Evolutionary conservation across 345 rosid species (phyloP).

Genomic region (Tarenaya hassleriana): DNA sequence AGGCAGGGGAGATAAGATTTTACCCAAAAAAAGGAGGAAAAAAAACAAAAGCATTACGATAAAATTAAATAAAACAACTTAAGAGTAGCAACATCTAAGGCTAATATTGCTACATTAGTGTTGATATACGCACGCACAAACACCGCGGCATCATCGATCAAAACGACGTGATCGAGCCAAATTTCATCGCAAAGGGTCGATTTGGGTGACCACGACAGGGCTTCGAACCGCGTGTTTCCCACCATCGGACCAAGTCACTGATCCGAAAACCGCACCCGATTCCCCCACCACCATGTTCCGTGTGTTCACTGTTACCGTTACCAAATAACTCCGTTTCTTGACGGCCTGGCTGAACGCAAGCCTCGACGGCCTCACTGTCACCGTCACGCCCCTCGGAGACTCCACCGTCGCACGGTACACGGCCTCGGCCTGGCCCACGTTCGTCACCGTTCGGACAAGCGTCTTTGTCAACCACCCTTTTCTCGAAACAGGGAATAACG

Average conservation of each 20-base stretch:
- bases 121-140: too few species aligned
- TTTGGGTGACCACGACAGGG: conserved; percentile 47
- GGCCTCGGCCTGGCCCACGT: conserved; percentile 41
- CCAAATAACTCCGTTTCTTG: conserved; percentile 45
- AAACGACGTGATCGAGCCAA: conserved; percentile 20
- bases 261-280: conserved; percentile 57
- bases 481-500: conserved; percentile 38
- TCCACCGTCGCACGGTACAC: conserved; percentile 37
- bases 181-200: conserved; percentile 41
- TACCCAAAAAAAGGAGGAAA: too few species aligned
- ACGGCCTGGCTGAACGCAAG: conserved; percentile 37
- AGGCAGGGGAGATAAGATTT: too few species aligned
- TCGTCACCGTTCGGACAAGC: conserved; percentile 51
- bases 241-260: conserved; percentile 52
- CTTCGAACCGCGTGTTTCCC: conserved; percentile 58
- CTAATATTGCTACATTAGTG: too few species aligned
- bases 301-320: conserved; percentile 41
- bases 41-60: too few species aligned
- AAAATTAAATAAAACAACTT: too few species aligned
- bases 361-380: conserved; percentile 42
- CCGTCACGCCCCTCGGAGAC: conserved; percentile 44
- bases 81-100: too few species aligned
- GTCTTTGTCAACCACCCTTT: conserved; percentile 32
- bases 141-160: too few species aligned
- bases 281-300: conserved; percentile 37